Conservation (phyloP, 1,139 yeast species). For the Sugiyamaella japonica region DNA sequence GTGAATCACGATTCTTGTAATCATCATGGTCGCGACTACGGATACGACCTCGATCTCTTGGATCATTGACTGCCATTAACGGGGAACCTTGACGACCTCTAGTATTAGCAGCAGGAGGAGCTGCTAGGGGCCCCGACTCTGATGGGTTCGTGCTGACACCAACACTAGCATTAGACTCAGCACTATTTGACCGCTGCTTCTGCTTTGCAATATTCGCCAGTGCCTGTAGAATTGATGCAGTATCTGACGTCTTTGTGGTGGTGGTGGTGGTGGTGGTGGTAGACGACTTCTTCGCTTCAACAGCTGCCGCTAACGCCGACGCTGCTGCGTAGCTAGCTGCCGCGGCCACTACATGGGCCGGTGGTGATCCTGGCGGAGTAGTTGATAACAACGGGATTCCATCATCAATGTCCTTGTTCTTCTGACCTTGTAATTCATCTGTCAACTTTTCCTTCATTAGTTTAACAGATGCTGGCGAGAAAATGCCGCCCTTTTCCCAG, state of each 20-base stretch:
- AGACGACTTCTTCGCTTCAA: slow-evolving; percentile 7
- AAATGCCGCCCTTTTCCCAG: slow-evolving; percentile 88
- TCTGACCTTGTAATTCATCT: slow-evolving; percentile 10
- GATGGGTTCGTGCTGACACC: neutral
- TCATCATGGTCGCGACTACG: neutral
- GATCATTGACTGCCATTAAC: neutral
- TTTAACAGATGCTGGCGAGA: slow-evolving; percentile 56
- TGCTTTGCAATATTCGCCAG: slow-evolving; percentile 43
- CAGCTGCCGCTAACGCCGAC: slow-evolving; percentile 20
- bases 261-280: slow-evolving; percentile 9
- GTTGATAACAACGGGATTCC: slow-evolving; percentile 43
- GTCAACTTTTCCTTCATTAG: slow-evolving; percentile 36
- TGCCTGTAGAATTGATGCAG: slow-evolving; percentile 44
- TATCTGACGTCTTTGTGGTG: slow-evolving; percentile 34
- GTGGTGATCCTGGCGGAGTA: slow-evolving; percentile 35
- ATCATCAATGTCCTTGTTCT: slow-evolving; percentile 10
- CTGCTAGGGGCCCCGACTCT: slow-evolving; percentile 8
- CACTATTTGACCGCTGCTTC: slow-evolving; percentile 28
- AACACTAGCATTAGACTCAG: neutral
- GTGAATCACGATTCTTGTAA: neutral
- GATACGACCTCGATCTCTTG: neutral
- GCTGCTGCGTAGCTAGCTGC: slow-evolving; percentile 19
- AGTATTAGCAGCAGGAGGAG: slow-evolving; percentile 10
- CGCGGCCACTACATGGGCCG: slow-evolving; percentile 20
- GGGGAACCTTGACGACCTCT: neutral